Percentiles rank a stretch among this genome's conserved stretches.
phyloP scores from a whole-genome alignment of 352 stramenopile species.

The Phytophthora ramorum region DNA sequence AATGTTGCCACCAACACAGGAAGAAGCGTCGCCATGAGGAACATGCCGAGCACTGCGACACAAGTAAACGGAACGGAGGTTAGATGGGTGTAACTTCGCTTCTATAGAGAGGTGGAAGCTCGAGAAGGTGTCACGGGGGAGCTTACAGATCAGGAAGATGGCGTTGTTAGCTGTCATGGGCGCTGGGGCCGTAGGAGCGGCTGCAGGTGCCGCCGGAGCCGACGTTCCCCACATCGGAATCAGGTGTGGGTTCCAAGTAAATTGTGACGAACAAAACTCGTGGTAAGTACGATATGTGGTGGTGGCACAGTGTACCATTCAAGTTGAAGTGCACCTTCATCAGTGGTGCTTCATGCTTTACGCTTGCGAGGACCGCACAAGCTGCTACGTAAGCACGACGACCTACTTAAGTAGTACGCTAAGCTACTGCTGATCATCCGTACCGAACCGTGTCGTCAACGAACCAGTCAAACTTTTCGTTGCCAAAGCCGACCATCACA shows the following conservation, averaged over 20 bases:
- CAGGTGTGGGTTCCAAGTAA: constrained; percentile 13
- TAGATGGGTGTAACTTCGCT: constrained; percentile 8
- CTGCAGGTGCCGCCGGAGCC: constrained; percentile 11
- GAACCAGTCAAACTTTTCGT: constrained; percentile 85
- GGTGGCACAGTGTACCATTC: constrained; percentile 25
- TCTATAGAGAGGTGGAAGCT: constrained; percentile 10
- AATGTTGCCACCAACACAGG: constrained; percentile 60
- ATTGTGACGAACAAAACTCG: neutral
- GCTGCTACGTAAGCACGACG: too few relatives aligned
- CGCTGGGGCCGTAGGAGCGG: constrained; percentile 18
- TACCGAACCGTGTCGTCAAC: constrained; percentile 65
- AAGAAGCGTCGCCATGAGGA: constrained; percentile 69
- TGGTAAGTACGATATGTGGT: constrained; percentile 8
- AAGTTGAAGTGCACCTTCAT: neutral
- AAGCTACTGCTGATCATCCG: constrained; percentile 29
- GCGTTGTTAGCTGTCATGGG: constrained; percentile 65
- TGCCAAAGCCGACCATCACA: constrained; percentile 65
- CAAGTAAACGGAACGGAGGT: neutral
- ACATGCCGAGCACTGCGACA: constrained; percentile 67
- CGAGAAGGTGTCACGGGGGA: neutral
- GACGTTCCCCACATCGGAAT: constrained; percentile 30
- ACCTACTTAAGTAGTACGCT: too few relatives aligned
- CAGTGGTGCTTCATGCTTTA: too few relatives aligned
- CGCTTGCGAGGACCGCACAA: too few relatives aligned
- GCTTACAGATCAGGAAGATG: constrained; percentile 76